A percentile compares a stretch with the other conserved stretches of the same genome.
These are phyloP conservation scores for Backusella macrospora DNA, from an alignment of 192 early-diverging fungal species.

Conservation along the genomic window DNA sequence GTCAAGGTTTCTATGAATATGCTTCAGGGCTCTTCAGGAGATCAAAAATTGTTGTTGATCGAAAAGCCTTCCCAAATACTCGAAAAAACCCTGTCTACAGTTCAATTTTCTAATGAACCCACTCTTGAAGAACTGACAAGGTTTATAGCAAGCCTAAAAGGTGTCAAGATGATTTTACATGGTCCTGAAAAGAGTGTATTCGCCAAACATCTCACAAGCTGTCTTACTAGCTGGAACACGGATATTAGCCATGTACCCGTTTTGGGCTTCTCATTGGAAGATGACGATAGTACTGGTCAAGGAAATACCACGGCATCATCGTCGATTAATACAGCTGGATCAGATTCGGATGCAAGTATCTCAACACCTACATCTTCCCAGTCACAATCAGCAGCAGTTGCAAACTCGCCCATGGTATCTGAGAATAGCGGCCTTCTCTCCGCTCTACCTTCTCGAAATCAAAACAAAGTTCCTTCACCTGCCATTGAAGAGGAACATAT, in stretches of 20 bases:
- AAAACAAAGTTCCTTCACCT: slow-evolving; percentile 22
- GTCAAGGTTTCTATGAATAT: slow-evolving; percentile 30
- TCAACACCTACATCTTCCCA: neutral
- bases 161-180: slow-evolving; percentile 49
- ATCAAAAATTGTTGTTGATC: slow-evolving; percentile 10
- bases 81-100: slow-evolving; percentile 27
- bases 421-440: neutral
- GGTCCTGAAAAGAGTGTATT: slow-evolving; percentile 55
- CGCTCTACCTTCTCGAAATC: neutral
- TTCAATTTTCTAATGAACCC: slow-evolving; percentile 54
- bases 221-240: slow-evolving; percentile 55
- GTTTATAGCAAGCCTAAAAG: slow-evolving; percentile 46
- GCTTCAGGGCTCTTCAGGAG: slow-evolving; percentile 13
- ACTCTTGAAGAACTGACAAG: slow-evolving; percentile 50
- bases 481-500: slow-evolving; percentile 29
- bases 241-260: slow-evolving; percentile 48
- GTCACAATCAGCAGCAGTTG: neutral
- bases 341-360: neutral
- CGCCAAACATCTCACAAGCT: slow-evolving; percentile 53
- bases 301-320: neutral
- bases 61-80: slow-evolving; percentile 29
- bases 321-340: neutral
- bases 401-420: neutral
- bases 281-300: neutral
- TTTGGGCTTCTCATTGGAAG: neutral